phyloP scores from a whole-genome alignment of 805 yeast species.

The Candida nitratophila region DNA sequence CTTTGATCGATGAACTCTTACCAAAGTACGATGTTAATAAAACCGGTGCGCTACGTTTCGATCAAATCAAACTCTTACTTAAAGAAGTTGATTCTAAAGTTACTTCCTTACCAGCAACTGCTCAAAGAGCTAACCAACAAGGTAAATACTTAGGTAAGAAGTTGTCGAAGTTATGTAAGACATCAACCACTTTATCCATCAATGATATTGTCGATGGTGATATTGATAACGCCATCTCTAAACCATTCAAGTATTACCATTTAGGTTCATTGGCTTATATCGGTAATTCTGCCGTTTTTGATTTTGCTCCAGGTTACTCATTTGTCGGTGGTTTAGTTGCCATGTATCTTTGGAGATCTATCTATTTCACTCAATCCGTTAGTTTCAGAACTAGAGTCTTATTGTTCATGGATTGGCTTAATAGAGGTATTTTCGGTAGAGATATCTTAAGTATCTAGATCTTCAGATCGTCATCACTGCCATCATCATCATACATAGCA shows the following conservation, averaged over 20 bases:
- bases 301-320: conserved; percentile 51
- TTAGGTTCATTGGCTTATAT: conserved; percentile 63
- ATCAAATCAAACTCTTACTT: conserved; percentile 43
- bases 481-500: background rate
- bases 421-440: conserved; percentile 52
- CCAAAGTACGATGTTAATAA: conserved; percentile 43
- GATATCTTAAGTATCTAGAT: conserved; percentile 24
- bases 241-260: conserved; percentile 58
- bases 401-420: conserved; percentile 62
- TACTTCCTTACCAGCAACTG: conserved; percentile 66
- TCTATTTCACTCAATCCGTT: conserved; percentile 62
- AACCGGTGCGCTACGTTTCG: conserved; percentile 44
- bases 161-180: conserved; percentile 43
- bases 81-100: conserved; percentile 54
- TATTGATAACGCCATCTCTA: conserved; percentile 45
- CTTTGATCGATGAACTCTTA: conserved; percentile 40
- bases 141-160: conserved; percentile 61
- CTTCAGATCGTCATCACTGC: background rate
- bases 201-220: conserved; percentile 45
- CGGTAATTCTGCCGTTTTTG: conserved; percentile 67
- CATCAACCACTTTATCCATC: conserved; percentile 34
- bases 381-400: conserved; percentile 57
- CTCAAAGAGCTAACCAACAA: conserved; percentile 68
- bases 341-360: conserved; percentile 70
- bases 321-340: conserved; percentile 61